These are phyloP conservation scores for Mycosphaerella sp. DNA, from an alignment of 2,329 filamentous ascomycete species.

Conservation along the genomic window DNA sequence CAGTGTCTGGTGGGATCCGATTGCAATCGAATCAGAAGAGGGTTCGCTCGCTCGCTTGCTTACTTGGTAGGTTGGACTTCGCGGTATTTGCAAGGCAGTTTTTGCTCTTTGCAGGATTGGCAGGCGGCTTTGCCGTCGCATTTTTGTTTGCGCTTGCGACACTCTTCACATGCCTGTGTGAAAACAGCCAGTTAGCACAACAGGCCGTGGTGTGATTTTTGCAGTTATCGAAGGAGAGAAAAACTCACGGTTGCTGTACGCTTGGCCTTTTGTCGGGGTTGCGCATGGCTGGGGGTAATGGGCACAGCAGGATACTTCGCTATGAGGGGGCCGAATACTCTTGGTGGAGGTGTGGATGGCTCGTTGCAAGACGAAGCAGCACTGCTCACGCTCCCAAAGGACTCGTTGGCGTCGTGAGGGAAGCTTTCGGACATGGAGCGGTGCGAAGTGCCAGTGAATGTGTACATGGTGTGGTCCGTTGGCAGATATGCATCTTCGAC, in stretches of 20 bases:
- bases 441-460: conserved; percentile 8
- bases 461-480: conserved; percentile 17
- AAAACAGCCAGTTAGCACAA: neutral
- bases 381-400: conserved; percentile 18
- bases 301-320: conserved; percentile 22
- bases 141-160: conserved; percentile 24
- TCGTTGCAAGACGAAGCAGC: conserved; percentile 20
- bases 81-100: conserved; percentile 24
- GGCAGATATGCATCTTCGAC: conserved; percentile 20
- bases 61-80: conserved; percentile 24
- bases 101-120: conserved; percentile 25
- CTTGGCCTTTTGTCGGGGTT: conserved; percentile 25
- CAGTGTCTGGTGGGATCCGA: too few relatives aligned
- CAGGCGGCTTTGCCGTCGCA: conserved; percentile 23
- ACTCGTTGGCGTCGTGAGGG: conserved; percentile 13
- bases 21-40: neutral
- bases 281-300: conserved; percentile 21
- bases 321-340: conserved; percentile 5
- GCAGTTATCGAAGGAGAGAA: too few relatives aligned
- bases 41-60: too few relatives aligned
- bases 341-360: conserved; percentile 19
- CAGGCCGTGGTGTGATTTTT: too few relatives aligned
- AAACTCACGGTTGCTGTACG: conserved; percentile 23
- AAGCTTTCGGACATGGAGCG: conserved; percentile 21
- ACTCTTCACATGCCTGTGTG: conserved; percentile 24